phyloP scores from a whole-genome alignment of 345 rosid species.

The Erodium maritimum region DNA sequence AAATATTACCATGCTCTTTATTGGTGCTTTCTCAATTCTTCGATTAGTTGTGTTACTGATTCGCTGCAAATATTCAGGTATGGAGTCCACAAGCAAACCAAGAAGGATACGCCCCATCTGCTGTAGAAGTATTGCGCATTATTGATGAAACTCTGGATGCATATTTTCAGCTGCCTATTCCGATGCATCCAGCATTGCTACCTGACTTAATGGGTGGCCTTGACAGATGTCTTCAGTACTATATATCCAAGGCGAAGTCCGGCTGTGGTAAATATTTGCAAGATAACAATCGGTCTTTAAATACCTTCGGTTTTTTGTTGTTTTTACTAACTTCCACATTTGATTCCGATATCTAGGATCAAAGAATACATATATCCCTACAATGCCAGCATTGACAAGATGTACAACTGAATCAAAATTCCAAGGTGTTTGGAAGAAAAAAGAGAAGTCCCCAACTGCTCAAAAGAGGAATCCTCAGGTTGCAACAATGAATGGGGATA shows the following conservation, averaged over 20 bases:
- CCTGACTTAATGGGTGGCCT: constrained; percentile 82
- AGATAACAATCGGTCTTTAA: constrained; percentile 10
- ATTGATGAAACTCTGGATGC: constrained; percentile 83
- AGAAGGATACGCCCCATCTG: constrained; percentile 76
- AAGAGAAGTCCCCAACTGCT: constrained; percentile 57
- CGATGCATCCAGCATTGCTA: constrained; percentile 78
- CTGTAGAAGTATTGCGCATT: constrained; percentile 61
- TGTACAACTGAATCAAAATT: constrained; percentile 71
- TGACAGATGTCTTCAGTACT: constrained; percentile 82
- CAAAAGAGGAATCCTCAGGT: constrained; percentile 77
- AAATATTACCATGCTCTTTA: neutral
- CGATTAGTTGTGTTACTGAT: constrained; percentile 13
- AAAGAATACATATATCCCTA: constrained; percentile 60
- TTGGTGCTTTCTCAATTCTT: constrained; percentile 4
- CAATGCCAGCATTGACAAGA: constrained; percentile 91
- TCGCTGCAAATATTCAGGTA: constrained; percentile 21
- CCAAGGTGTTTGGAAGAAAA: constrained; percentile 89
- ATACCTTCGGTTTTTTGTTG: constrained; percentile 6
- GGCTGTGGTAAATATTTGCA: constrained; percentile 60
- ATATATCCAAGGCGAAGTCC: constrained; percentile 71
- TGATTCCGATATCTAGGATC: constrained; percentile 34
- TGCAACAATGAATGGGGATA: constrained; percentile 47
- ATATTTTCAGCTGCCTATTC: constrained; percentile 89
- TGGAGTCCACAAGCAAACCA: constrained; percentile 60
- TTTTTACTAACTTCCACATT: neutral